Conservation (phyloP, 2,329 filamentous ascomycete genomes). For the Neofusicoccum sp. region DNA sequence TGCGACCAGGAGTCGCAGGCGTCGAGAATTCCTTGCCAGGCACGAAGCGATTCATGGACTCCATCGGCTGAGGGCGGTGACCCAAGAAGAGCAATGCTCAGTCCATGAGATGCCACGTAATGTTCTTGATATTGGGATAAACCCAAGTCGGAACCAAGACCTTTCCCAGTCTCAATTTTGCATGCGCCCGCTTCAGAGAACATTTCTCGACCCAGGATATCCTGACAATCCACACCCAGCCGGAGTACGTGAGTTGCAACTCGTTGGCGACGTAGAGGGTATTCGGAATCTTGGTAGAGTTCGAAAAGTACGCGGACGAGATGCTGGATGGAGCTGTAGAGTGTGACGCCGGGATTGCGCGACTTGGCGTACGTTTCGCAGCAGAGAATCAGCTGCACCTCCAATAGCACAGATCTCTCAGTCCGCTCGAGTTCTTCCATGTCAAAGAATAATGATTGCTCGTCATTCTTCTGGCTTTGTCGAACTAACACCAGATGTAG, state of each 20-base stretch:
- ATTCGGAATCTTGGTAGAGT: constrained; percentile 29
- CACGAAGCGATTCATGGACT: constrained; percentile 32
- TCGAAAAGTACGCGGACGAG: constrained; percentile 27
- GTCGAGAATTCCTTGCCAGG: constrained; percentile 41
- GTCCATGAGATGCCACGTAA: constrained; percentile 33
- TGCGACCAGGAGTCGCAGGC: constrained; percentile 33
- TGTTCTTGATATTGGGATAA: constrained; percentile 36
- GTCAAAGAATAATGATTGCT: constrained; percentile 48
- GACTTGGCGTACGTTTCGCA: constrained; percentile 30
- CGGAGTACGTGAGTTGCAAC: constrained; percentile 29
- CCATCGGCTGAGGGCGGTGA: constrained; percentile 24
- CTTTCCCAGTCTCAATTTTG: not conserved
- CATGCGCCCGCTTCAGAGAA: constrained; percentile 14
- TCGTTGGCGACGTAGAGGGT: constrained; percentile 35
- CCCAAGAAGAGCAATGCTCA: constrained; percentile 46
- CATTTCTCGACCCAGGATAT: constrained; percentile 46
- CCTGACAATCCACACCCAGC: constrained; percentile 57
- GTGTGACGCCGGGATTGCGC: constrained; percentile 29
- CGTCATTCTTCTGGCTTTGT: constrained; percentile 46
- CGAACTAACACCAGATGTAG: constrained; percentile 55
- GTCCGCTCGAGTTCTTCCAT: constrained; percentile 27
- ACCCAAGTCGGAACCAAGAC: constrained; percentile 31
- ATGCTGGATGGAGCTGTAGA: constrained; percentile 27
- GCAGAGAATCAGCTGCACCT: constrained; percentile 41
- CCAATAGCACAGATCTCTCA: constrained; percentile 40